Evolutionary conservation across 2,329 filamentous ascomycete genomes (phyloP).

Genomic region (Alternaria rosae): DNA sequence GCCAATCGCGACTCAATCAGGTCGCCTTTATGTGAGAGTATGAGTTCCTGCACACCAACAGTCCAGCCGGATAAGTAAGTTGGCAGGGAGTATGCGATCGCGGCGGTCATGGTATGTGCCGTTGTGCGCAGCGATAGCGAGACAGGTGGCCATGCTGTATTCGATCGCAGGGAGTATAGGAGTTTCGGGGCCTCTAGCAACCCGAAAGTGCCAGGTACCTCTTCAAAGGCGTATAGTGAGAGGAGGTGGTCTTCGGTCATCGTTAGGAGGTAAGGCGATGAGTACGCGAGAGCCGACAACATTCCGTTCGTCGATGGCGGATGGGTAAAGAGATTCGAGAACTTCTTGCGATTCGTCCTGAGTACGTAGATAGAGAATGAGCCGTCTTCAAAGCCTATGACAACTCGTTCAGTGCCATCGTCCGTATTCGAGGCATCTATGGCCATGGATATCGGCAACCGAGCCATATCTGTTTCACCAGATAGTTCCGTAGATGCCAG

Average conservation of each 20-base stretch:
- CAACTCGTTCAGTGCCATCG: constrained; percentile 42
- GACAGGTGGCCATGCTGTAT: constrained; percentile 78
- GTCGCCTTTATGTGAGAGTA: constrained; percentile 63
- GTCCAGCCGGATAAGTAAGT: constrained; percentile 83
- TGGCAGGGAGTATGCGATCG: constrained; percentile 85
- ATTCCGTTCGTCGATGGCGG: constrained; percentile 68
- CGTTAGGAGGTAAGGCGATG: constrained; percentile 78
- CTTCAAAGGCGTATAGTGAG: constrained; percentile 73
- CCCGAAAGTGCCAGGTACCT: constrained; percentile 15
- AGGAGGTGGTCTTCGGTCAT: constrained; percentile 78
- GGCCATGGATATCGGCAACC: constrained; percentile 68
- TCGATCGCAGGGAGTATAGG: constrained; percentile 80
- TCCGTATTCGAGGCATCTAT: constrained; percentile 59
- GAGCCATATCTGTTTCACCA: constrained; percentile 22
- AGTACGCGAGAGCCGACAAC: constrained; percentile 74
- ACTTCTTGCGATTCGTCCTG: constrained; percentile 51
- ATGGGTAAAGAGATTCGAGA: constrained; percentile 66
- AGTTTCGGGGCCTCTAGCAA: constrained; percentile 61
- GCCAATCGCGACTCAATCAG: constrained; percentile 59
- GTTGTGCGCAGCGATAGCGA: constrained; percentile 82
- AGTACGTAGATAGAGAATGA: constrained; percentile 71
- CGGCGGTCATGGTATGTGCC: constrained; percentile 72
- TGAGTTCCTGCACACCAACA: constrained; percentile 88
- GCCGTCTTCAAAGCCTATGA: constrained; percentile 54
- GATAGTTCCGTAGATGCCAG: constrained; percentile 59